These are phyloP conservation scores for Phytophthora megakarya DNA, from an alignment of 352 stramenopile genomes.

Conservation along the genomic window DNA sequence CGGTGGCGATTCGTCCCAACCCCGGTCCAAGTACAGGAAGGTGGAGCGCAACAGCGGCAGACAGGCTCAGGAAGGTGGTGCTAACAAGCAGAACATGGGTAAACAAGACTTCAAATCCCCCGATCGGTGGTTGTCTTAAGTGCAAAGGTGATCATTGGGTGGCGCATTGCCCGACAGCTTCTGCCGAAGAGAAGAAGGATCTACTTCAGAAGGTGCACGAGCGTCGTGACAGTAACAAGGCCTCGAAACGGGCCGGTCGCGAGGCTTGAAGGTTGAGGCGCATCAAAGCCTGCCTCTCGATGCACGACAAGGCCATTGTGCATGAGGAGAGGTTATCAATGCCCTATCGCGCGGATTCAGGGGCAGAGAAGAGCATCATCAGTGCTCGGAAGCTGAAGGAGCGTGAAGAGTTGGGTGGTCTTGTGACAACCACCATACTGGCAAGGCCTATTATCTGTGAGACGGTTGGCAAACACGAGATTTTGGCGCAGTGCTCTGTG, in stretches of 20 bases:
- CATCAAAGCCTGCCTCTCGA: conserved; percentile 21
- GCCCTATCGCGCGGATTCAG: conserved; percentile 22
- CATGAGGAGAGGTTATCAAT: conserved; percentile 22
- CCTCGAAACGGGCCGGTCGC: background rate
- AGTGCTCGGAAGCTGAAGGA: too few species aligned
- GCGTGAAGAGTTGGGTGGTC: too few species aligned
- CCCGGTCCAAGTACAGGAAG: conserved; percentile 2
- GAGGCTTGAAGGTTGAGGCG: conserved; percentile 22
- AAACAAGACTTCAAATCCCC: background rate
- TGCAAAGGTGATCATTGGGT: conserved; percentile 18
- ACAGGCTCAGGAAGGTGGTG: background rate
- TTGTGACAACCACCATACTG: conserved; percentile 9
- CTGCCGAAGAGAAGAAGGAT: conserved; percentile 17
- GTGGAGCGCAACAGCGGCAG: background rate
- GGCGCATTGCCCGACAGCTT: background rate
- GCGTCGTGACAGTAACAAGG: conserved; percentile 7
- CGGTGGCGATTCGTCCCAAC: too few species aligned
- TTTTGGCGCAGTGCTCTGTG: background rate
- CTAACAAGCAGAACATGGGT: background rate
- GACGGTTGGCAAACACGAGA: conserved; percentile 5
- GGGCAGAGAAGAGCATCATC: conserved; percentile 19
- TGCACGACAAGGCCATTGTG: conserved; percentile 20
- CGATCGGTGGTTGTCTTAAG: conserved; percentile 9
- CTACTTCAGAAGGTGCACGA: conserved; percentile 9
- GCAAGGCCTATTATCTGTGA: conserved; percentile 1